These are phyloP conservation scores for Pseudonitzschia delicatissima DNA, from an alignment of 108 stramenopile species.

Conservation along the genomic window DNA sequence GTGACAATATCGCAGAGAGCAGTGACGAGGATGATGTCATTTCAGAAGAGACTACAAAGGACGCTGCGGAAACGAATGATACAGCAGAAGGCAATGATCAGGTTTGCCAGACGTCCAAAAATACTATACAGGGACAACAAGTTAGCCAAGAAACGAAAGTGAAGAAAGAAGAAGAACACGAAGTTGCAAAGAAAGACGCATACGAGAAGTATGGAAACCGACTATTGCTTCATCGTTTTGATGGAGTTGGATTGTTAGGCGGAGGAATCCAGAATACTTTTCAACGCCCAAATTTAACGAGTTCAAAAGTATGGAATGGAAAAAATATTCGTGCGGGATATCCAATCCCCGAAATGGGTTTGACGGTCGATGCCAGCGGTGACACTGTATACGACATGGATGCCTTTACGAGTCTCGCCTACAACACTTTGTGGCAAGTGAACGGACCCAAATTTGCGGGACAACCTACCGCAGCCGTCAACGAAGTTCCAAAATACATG, in stretches of 20 bases:
- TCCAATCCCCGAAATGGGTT: background rate
- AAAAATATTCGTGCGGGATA: background rate
- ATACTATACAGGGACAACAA: no score
- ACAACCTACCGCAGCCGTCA: conserved; percentile 4
- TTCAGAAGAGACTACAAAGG: no score
- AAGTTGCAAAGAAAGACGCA: background rate
- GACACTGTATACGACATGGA: background rate
- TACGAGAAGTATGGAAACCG: conserved; percentile 2
- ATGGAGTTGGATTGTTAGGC: background rate
- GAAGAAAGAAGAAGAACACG: background rate
- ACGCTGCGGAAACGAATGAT: no score
- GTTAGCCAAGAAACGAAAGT: no score
- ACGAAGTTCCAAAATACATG: background rate
- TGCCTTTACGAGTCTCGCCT: background rate
- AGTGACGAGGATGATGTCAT: no score
- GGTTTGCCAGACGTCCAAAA: no score
- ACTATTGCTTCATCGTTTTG: background rate
- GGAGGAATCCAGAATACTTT: background rate
- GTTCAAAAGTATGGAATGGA: background rate
- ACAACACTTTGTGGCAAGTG: background rate
- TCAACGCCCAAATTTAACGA: background rate
- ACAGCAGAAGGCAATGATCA: no score
- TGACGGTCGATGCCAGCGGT: background rate
- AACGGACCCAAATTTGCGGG: conserved; percentile 6
- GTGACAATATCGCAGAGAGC: no score